Conservation (phyloP, 1,284 basidiomycete genomes). For the Trichosporon ovoides region DNA sequence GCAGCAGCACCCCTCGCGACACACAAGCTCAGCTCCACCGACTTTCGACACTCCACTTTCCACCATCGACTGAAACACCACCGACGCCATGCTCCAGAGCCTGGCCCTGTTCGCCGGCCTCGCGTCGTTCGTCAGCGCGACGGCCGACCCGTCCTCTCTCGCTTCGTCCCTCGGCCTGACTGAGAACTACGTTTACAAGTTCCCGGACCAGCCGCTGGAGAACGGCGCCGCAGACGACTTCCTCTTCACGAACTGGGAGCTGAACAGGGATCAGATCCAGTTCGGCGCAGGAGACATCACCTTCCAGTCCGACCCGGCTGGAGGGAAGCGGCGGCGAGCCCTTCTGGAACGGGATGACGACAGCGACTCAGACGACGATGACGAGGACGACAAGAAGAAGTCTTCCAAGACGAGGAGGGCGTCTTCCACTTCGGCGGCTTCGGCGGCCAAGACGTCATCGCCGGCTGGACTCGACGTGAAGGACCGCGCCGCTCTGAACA, state of each 20-base stretch:
- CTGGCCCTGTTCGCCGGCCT: conserved; percentile 11
- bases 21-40: too few relatives aligned
- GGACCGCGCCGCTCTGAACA: too few relatives aligned
- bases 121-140: background rate
- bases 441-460: background rate
- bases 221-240: conserved; percentile 25
- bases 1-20: too few relatives aligned
- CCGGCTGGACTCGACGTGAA: conserved; percentile 23
- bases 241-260: conserved; percentile 32
- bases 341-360: conserved; percentile 30
- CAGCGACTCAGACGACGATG: conserved; percentile 15
- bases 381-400: conserved; percentile 1
- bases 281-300: conserved; percentile 34
- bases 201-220: conserved; percentile 27
- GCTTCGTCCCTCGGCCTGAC: conserved; percentile 25
- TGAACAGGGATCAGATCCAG: conserved; percentile 30
- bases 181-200: conserved; percentile 25
- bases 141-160: conserved; percentile 3
- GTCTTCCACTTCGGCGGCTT: too few relatives aligned
- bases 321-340: conserved; percentile 24
- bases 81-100: background rate
- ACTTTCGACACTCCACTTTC: background rate
- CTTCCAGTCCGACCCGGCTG: conserved; percentile 12
- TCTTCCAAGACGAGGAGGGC: too few relatives aligned
- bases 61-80: background rate